Conservation (phyloP, 2,329 filamentous ascomycete genomes). For the Emergomyces africanus region DNA sequence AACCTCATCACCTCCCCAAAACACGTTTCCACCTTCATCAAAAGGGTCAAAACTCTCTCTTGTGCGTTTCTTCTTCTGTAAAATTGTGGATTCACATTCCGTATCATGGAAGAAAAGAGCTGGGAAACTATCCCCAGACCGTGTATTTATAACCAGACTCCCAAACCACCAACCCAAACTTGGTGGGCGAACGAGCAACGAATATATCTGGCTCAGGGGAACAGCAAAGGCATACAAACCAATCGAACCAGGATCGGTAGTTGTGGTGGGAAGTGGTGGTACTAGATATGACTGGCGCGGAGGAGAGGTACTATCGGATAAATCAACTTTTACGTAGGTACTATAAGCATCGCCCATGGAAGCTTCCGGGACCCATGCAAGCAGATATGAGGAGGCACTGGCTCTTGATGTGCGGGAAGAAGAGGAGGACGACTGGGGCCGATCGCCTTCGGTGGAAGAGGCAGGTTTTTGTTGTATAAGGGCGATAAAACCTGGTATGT, state of each 20-base stretch:
- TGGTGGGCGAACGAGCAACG: conserved; percentile 75
- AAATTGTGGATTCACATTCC: conserved; percentile 89
- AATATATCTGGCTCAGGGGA: conserved; percentile 81
- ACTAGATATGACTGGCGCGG: conserved; percentile 84
- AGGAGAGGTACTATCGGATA: conserved; percentile 68
- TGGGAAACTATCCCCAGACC: conserved; percentile 83
- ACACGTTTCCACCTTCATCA: conserved; percentile 64
- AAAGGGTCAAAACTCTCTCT: conserved; percentile 85
- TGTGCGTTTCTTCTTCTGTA: conserved; percentile 79
- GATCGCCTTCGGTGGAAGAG: conserved; percentile 17
- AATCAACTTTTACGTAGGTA: conserved; percentile 91
- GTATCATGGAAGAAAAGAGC: conserved; percentile 96
- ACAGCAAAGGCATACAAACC: conserved; percentile 87
- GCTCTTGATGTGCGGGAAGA: conserved; percentile 32
- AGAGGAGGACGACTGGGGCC: conserved; percentile 30
- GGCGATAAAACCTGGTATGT: conserved; percentile 87
- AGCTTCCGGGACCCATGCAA: conserved; percentile 88
- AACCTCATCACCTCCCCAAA: conserved; percentile 97
- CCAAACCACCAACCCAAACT: conserved; percentile 98
- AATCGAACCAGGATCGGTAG: conserved; percentile 54
- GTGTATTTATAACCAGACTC: conserved; percentile 83
- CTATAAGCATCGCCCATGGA: conserved; percentile 73
- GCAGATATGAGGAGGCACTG: conserved; percentile 58
- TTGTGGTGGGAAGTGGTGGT: conserved; percentile 76
- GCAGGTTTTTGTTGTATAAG: conserved; percentile 73